phyloP scores from a whole-genome alignment of 2,329 filamentous ascomycete genomes.

The Fusarium keratoplasticum region DNA sequence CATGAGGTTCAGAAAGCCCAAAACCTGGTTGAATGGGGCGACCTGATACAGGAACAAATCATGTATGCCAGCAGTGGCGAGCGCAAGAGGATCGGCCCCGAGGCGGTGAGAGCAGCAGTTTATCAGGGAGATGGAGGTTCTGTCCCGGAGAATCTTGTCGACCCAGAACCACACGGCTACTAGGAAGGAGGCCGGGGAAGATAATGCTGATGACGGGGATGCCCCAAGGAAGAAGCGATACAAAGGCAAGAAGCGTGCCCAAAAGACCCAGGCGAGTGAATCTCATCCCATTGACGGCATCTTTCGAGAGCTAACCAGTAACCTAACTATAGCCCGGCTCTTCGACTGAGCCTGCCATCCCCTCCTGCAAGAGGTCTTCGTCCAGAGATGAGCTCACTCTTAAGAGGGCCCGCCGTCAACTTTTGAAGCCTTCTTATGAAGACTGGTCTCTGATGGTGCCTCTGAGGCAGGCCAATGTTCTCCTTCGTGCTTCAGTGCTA shows the following conservation, averaged over 20 bases:
- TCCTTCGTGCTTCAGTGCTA: neutral
- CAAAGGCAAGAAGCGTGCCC: neutral
- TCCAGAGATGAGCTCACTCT: neutral
- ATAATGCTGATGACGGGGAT: neutral
- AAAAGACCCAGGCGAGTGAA: neutral
- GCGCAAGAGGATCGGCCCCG: neutral
- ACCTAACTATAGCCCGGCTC: neutral
- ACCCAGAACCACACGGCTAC: too few relatives aligned
- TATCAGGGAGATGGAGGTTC: neutral
- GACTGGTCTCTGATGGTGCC: neutral
- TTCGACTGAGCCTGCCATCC: neutral
- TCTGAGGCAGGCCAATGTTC: neutral
- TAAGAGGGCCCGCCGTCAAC: neutral
- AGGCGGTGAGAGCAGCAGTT: neutral
- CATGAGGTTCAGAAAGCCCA: neutral
- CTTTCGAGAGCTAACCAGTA: neutral
- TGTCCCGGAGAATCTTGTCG: neutral
- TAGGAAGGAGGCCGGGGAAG: neutral
- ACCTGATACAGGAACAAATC: neutral
- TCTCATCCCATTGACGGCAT: neutral
- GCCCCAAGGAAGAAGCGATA: neutral
- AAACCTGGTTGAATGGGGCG: neutral
- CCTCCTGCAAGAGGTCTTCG: neutral
- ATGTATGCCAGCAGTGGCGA: neutral
- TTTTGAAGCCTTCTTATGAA: neutral